These are phyloP conservation scores for Coemansia sp. DNA, from an alignment of 192 early-diverging fungal genomes.

Conservation along the genomic window DNA sequence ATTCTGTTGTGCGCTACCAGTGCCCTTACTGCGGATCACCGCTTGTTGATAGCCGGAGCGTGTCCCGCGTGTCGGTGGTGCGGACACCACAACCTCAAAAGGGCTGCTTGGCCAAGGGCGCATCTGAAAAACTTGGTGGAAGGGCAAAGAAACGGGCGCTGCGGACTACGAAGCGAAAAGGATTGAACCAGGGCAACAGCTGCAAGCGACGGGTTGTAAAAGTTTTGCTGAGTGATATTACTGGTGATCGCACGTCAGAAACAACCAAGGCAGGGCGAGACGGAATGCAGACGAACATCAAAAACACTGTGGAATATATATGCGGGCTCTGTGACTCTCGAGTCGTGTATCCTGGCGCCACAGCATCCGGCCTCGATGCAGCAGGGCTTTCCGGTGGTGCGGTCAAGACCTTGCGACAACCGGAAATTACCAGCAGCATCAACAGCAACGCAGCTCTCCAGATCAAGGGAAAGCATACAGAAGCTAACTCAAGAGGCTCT, in stretches of 20 bases:
- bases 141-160: not conserved
- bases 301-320: conserved; percentile 30
- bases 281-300: conserved; percentile 8
- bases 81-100: not conserved
- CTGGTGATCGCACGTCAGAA: too few relatives aligned
- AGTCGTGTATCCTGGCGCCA: conserved; percentile 32
- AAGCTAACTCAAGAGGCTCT: not conserved
- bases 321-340: conserved; percentile 32
- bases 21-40: conserved; percentile 42
- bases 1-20: conserved; percentile 27
- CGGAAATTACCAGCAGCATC: not conserved
- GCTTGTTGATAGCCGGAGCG: conserved; percentile 39
- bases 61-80: conserved; percentile 30
- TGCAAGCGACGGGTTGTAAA: conserved; percentile 12
- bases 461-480: not conserved
- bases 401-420: too few relatives aligned
- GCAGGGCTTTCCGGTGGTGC: conserved; percentile 20
- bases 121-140: not conserved
- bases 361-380: conserved; percentile 11
- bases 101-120: not conserved
- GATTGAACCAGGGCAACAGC: not conserved
- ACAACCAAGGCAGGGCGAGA: conserved; percentile 12
- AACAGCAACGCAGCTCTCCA: too few relatives aligned
- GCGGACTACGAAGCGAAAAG: not conserved
- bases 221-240: conserved; percentile 15